These are phyloP conservation scores for Boletus bicolor DNA, from an alignment of 768 basidiomycete genomes.

Conservation along the genomic window DNA sequence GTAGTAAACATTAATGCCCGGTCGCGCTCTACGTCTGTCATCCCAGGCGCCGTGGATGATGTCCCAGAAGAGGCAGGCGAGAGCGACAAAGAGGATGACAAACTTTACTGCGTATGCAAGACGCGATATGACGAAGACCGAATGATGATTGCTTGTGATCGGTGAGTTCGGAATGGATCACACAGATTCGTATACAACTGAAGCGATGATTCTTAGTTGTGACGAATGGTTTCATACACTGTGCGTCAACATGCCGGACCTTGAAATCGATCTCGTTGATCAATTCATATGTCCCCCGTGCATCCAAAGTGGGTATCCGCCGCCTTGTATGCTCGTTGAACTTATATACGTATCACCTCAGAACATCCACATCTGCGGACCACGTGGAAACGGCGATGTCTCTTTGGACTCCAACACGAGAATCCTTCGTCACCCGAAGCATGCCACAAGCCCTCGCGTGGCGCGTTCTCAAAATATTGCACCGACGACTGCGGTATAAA, in stretches of 20 bases:
- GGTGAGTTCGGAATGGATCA: slow-evolving; percentile 43
- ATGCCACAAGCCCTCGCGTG: slow-evolving; percentile 79
- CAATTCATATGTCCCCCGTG: slow-evolving; percentile 89
- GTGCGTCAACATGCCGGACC: slow-evolving; percentile 79
- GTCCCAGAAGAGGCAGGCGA: slow-evolving; percentile 51
- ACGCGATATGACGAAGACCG: slow-evolving; percentile 83
- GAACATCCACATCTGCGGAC: slow-evolving; percentile 62
- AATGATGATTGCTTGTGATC: slow-evolving; percentile 92
- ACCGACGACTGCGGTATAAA: slow-evolving; percentile 83
- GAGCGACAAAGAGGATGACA: slow-evolving; percentile 41
- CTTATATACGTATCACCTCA: slow-evolving; percentile 25
- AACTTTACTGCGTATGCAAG: slow-evolving; percentile 86
- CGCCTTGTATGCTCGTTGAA: not conserved
- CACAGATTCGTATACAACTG: not conserved
- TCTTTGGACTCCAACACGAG: slow-evolving; percentile 63
- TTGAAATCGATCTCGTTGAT: slow-evolving; percentile 84
- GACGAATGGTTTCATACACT: slow-evolving; percentile 94
- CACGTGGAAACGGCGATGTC: slow-evolving; percentile 78
- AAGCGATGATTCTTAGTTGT: slow-evolving; percentile 48
- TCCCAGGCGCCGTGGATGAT: slow-evolving; percentile 48
- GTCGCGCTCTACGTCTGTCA: slow-evolving; percentile 69
- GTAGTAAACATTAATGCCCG: slow-evolving; percentile 37
- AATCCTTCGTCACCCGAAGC: slow-evolving; percentile 60
- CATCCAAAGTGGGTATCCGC: slow-evolving; percentile 55
- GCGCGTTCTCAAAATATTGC: slow-evolving; percentile 87